Evolutionary conservation across 257 asterid genomes (phyloP), one percentile per base, ranked within the genome.

Genomic region (Coffea canephora): DNA sequence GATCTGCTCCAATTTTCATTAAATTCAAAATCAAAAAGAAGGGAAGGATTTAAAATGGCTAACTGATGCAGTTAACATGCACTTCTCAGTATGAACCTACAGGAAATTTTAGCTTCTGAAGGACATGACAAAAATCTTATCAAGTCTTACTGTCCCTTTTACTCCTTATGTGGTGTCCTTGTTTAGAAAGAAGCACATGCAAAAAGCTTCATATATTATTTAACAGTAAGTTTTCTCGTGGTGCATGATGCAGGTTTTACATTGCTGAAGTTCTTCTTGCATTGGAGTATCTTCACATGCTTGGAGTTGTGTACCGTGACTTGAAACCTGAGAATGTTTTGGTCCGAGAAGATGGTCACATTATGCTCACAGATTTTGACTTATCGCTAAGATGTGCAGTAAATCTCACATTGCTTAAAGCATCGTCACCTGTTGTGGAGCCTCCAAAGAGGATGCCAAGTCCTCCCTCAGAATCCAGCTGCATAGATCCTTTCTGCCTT

Each of bases 201-300:
- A 61, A 23, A 64, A 43, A 25, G 46, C 27, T 16, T 27, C 5
- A 5, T 45, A n/a, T 27, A 1, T 6, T 0, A 7, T 18, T 57
- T 71, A 48, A 43, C 21, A 10, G 11, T 59, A 66, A 1, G 69
- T 31, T 18, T 14, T 69, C 34, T 62, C 41, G 46, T 64, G 73
- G 36, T 64, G 71, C 36, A 27, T 10, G 80, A 77, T 78, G 78
- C 91, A 94, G 98, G 88, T 94, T 94, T 82, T 94, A 94, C 71
- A 92, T 87, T 52, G 92, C 98, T 45, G 97, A 91, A 84, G 91
- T 93, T 86, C 91, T 94, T 82, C 97, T 94, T 49, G 94, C 97
- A 11, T 70, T 94, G 50, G 98, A 94, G 86, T 94, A 94, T 83
- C 97, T 94, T 78, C 98, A 94, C 90, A 90, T 92, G 97, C 97